Evolutionary conservation across 257 asterid genomes (phyloP).

Genomic region (Schizonepeta tenuifolia): DNA sequence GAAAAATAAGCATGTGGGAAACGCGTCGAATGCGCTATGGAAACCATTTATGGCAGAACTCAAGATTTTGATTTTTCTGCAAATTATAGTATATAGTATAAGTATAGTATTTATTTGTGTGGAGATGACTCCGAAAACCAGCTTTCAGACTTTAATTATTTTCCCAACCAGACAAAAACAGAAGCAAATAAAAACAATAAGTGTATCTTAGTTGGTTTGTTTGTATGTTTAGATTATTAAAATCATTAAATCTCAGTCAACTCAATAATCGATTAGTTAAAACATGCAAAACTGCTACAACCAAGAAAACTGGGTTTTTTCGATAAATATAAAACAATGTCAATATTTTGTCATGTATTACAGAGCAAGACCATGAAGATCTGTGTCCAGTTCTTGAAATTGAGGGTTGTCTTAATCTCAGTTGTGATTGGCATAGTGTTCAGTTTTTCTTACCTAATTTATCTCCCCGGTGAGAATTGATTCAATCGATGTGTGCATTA

Average conservation of each 20-base stretch:
- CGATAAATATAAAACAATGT: conserved; percentile 30
- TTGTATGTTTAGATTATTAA: conserved; percentile 34
- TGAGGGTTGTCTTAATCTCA: conserved; percentile 23
- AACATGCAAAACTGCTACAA: conserved; percentile 29
- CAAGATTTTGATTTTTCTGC: conserved; percentile 38
- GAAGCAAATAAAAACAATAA: conserved; percentile 35
- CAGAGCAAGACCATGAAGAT: conserved; percentile 35
- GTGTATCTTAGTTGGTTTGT: conserved; percentile 52
- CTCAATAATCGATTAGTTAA: conserved; percentile 36
- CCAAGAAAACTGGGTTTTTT: conserved; percentile 50
- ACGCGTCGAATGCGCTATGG: conserved; percentile 45
- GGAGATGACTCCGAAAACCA: conserved; percentile 30
- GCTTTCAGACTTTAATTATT: conserved; percentile 22
- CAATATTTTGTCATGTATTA: conserved; percentile 27
- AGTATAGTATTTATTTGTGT: conserved; percentile 5
- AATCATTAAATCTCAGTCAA: conserved; percentile 39
- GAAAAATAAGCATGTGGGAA: conserved; percentile 47
- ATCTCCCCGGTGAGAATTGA: conserved; percentile 17
- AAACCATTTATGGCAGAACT: conserved; percentile 34
- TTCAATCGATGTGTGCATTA: not conserved
- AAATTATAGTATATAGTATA: not conserved
- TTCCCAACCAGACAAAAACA: conserved; percentile 29
- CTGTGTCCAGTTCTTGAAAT: conserved; percentile 32
- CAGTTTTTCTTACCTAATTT: conserved; percentile 3
- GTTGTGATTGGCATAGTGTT: conserved; percentile 24